A percentile compares a stretch with the other conserved stretches of the same genome.
Evolutionary conservation across 1,284 basidiomycete genomes (phyloP).

Genomic region (Pseudozyma hubeiensis): DNA sequence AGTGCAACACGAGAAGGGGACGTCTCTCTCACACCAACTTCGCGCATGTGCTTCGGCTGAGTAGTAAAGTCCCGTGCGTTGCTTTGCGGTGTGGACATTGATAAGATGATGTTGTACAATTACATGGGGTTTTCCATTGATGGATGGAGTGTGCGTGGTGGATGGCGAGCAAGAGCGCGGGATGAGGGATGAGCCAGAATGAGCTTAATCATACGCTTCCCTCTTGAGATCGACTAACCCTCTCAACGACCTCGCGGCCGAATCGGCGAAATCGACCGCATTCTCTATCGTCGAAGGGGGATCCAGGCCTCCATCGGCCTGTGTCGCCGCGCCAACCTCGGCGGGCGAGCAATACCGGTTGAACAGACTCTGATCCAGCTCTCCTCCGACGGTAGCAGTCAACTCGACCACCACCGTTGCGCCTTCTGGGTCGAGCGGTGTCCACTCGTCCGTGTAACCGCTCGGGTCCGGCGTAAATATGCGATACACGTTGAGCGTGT

Average conservation of each 20-base stretch:
- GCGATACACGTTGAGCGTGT: conserved; percentile 37
- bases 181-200: too few relatives aligned
- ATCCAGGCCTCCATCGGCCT: conserved; percentile 14
- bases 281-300: conserved; percentile 35
- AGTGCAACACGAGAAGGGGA: too few relatives aligned
- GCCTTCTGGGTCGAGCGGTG: conserved; percentile 33
- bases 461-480: conserved; percentile 44
- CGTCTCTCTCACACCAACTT: too few relatives aligned
- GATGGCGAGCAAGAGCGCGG: too few relatives aligned
- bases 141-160: background rate
- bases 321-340: background rate
- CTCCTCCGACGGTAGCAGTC: conserved; percentile 21
- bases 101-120: too few relatives aligned
- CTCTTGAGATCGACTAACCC: conserved; percentile 41
- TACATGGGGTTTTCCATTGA: too few relatives aligned
- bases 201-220: conserved; percentile 25
- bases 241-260: conserved; percentile 24
- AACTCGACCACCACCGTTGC: conserved; percentile 41
- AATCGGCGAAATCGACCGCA: conserved; percentile 33
- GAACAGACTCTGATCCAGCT: conserved; percentile 40
- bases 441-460: conserved; percentile 38
- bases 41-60: too few relatives aligned
- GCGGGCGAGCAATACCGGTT: conserved; percentile 19
- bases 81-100: too few relatives aligned
- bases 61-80: too few relatives aligned